Evolutionary conservation across 2,329 filamentous ascomycete genomes (phyloP).

Genomic region (Cucurbitaria berberidis): DNA sequence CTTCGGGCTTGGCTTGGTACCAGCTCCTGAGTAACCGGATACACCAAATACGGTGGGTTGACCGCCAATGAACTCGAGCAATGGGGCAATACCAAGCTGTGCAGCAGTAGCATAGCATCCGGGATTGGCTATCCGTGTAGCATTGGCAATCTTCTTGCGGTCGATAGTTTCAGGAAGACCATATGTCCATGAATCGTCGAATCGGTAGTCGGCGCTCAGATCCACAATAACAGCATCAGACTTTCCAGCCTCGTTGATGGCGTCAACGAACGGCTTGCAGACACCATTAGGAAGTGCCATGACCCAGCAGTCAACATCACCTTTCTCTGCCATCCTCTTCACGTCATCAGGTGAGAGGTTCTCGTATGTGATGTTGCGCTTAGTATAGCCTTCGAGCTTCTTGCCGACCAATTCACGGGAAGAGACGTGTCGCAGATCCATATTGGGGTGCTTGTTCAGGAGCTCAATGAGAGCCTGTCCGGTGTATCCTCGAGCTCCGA

Average conservation of each 20-base stretch:
- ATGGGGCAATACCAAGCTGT: slow-evolving; percentile 84
- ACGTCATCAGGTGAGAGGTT: slow-evolving; percentile 88
- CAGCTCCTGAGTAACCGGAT: slow-evolving; percentile 91
- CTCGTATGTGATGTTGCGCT: slow-evolving; percentile 90
- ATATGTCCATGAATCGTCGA: slow-evolving; percentile 85
- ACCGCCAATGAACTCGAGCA: slow-evolving; percentile 78
- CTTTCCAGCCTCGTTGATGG: slow-evolving; percentile 72
- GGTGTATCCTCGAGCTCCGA: slow-evolving; percentile 92
- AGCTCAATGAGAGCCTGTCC: slow-evolving; percentile 89
- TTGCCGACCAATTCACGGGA: slow-evolving; percentile 90
- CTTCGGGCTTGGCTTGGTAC: slow-evolving; percentile 92
- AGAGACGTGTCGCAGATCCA: slow-evolving; percentile 90
- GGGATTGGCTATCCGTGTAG: slow-evolving; percentile 87
- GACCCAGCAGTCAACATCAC: slow-evolving; percentile 93
- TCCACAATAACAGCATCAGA: slow-evolving; percentile 82
- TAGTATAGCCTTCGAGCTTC: slow-evolving; percentile 86
- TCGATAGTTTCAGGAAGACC: slow-evolving; percentile 85
- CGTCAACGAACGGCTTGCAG: slow-evolving; percentile 92
- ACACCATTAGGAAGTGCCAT: slow-evolving; percentile 97
- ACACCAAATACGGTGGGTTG: slow-evolving; percentile 87
- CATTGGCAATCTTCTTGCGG: slow-evolving; percentile 75
- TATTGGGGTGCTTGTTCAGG: slow-evolving; percentile 83
- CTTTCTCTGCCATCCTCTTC: slow-evolving; percentile 79
- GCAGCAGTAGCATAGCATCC: slow-evolving; percentile 95
- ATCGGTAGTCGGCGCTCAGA: slow-evolving; percentile 95